Conservation (phyloP, 108 stramenopile species). For the Epithemia pelagica region DNA sequence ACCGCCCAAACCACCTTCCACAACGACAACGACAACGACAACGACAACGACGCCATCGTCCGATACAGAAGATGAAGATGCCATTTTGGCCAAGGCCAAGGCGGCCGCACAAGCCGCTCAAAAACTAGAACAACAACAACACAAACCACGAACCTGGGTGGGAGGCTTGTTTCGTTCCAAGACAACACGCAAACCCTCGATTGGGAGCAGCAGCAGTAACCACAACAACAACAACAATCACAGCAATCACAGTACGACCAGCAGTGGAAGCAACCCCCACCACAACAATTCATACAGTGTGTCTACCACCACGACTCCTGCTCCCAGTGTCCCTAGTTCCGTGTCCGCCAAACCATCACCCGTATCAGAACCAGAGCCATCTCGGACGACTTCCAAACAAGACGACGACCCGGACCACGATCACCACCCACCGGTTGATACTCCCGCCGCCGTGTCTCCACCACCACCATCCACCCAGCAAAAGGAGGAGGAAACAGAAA, state of each 20-base stretch:
- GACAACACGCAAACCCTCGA: too few species aligned
- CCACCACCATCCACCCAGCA: too few species aligned
- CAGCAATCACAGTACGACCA: not conserved
- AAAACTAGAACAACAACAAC: not conserved
- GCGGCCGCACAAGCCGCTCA: slow-evolving; percentile 26
- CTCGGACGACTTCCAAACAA: too few species aligned
- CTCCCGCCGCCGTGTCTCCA: too few species aligned
- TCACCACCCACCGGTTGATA: too few species aligned
- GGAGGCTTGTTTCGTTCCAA: not conserved
- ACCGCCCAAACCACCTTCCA: not conserved
- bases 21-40: not conserved
- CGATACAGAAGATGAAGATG: slow-evolving; percentile 1
- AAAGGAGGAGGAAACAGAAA: not conserved
- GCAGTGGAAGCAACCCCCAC: not conserved
- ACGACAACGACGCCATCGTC: not conserved
- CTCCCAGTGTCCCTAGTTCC: too few species aligned
- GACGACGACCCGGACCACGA: too few species aligned
- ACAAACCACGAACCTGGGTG: not conserved
- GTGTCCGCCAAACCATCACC: too few species aligned
- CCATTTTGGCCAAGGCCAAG: slow-evolving; percentile 13
- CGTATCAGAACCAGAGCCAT: too few species aligned
- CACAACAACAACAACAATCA: not conserved
- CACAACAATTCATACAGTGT: too few species aligned
- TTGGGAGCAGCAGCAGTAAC: not conserved
- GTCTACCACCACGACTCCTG: too few species aligned